These are phyloP conservation scores for Spathaspora boniae DNA, from an alignment of 805 yeast genomes.

Conservation along the genomic window DNA sequence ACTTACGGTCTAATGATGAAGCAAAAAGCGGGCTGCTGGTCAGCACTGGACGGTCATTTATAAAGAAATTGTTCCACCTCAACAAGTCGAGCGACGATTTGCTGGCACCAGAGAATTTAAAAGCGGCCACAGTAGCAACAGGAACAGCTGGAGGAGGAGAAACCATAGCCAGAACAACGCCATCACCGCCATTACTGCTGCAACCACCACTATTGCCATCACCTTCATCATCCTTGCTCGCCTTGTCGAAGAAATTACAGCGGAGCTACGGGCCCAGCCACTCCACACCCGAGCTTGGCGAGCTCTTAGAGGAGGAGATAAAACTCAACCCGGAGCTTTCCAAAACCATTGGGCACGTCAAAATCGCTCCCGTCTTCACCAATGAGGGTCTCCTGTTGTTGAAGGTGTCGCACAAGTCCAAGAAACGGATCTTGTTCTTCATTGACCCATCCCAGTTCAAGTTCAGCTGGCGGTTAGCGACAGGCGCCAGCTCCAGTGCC, in stretches of 20 bases:
- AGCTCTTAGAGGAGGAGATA: conserved; percentile 5
- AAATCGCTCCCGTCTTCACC: conserved; percentile 45
- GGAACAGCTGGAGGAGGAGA: not conserved
- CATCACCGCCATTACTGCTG: not conserved
- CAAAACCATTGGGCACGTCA: conserved; percentile 14
- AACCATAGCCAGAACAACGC: not conserved
- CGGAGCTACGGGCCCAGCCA: conserved; percentile 1
- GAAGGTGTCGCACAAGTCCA: conserved; percentile 68
- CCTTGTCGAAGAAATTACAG: conserved; percentile 4
- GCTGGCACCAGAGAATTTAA: not conserved
- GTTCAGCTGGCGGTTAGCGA: conserved; percentile 45
- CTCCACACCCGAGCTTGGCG: not conserved
- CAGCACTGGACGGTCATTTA: conserved; percentile 6
- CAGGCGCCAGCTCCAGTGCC: conserved; percentile 23
- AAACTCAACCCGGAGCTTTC: conserved; percentile 13
- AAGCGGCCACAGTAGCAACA: not conserved
- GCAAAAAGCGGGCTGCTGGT: not conserved
- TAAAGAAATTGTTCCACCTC: conserved; percentile 12
- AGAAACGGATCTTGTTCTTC: conserved; percentile 52
- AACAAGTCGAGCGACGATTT: conserved; percentile 12
- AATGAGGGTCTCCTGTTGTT: conserved; percentile 59
- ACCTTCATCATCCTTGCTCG: not conserved
- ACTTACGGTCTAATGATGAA: conserved; percentile 20
- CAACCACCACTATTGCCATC: conserved; percentile 1
- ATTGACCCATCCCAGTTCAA: conserved; percentile 54